These are phyloP conservation scores for Dactylellina haptotyla DNA, from an alignment of 2,329 filamentous ascomycete species.

Conservation along the genomic window DNA sequence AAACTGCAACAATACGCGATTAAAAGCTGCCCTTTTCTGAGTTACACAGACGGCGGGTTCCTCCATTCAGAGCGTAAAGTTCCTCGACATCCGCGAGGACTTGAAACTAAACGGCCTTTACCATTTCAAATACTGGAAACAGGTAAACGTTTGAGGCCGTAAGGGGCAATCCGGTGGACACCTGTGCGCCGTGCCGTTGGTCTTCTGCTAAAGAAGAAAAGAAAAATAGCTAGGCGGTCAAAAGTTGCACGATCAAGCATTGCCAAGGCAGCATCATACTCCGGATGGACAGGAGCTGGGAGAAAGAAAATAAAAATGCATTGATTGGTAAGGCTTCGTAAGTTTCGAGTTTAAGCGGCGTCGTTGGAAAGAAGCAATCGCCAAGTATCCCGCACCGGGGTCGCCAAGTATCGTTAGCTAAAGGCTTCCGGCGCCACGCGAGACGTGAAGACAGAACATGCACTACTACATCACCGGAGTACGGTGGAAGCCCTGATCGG, in stretches of 20 bases:
- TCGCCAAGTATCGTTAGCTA: constrained; percentile 11
- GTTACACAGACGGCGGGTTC: constrained; percentile 2
- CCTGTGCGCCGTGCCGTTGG: constrained; percentile 3
- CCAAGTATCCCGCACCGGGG: background rate
- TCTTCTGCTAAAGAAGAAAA: constrained; percentile 10
- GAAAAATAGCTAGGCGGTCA: background rate
- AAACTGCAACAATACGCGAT: constrained; percentile 27
- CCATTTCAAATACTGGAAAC: constrained; percentile 40
- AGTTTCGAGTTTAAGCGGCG: background rate
- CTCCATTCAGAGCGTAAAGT: constrained; percentile 21
- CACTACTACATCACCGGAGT: background rate
- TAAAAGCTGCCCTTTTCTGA: constrained; percentile 13
- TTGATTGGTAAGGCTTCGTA: background rate
- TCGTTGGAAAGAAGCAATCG: constrained; percentile 8
- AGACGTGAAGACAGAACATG: constrained; percentile 1
- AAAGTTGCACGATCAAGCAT: constrained; percentile 21
- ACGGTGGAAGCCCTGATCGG: background rate
- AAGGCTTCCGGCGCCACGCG: constrained; percentile 1
- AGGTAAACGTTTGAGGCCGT: background rate
- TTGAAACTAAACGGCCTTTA: constrained; percentile 38
- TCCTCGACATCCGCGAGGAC: constrained; percentile 18
- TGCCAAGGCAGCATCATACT: constrained; percentile 22
- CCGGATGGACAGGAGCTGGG: background rate
- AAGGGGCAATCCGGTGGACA: background rate
- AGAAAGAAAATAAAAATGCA: constrained; percentile 13